Conservation (phyloP, 768 basidiomycete species). For the Leucogyrophana mollusca region DNA sequence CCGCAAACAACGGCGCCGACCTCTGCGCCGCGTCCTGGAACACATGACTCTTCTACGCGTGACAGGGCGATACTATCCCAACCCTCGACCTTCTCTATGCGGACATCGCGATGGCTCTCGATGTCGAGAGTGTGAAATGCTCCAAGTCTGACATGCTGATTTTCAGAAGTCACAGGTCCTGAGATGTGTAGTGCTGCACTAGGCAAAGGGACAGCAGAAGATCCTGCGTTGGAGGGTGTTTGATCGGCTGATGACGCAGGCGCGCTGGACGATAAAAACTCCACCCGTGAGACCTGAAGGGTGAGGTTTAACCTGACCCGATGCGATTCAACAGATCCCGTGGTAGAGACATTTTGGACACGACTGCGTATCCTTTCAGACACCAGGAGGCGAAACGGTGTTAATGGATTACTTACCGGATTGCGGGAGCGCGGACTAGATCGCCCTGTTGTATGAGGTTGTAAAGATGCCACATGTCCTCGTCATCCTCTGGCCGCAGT, state of each 20-base stretch:
- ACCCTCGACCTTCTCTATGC: conserved; percentile 81
- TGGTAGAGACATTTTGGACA: conserved; percentile 85
- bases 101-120: conserved; percentile 86
- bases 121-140: conserved; percentile 95
- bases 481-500: conserved; percentile 95
- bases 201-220: conserved; percentile 32
- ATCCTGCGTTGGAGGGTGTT: conserved; percentile 18
- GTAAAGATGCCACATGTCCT: conserved; percentile 99
- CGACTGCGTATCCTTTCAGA: conserved; percentile 47
- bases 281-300: conserved; percentile 72
- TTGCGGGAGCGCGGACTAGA: conserved; percentile 78
- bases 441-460: conserved; percentile 94
- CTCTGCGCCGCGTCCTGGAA: conserved; percentile 94
- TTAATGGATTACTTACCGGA: conserved; percentile 51
- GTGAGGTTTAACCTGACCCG: conserved; percentile 85
- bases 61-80: conserved; percentile 91
- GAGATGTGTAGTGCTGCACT: conserved; percentile 78
- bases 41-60: conserved; percentile 82
- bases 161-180: conserved; percentile 84
- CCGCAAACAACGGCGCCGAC: conserved; percentile 95
- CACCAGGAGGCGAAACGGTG: background rate
- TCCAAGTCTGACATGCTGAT: conserved; percentile 85
- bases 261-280: conserved; percentile 73
- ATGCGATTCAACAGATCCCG: conserved; percentile 92
- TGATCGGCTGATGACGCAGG: conserved; percentile 49